Base-by-base conservation (phyloP, 441 rosid genomes). In the Bocquillonia castaneifolia region DNA sequence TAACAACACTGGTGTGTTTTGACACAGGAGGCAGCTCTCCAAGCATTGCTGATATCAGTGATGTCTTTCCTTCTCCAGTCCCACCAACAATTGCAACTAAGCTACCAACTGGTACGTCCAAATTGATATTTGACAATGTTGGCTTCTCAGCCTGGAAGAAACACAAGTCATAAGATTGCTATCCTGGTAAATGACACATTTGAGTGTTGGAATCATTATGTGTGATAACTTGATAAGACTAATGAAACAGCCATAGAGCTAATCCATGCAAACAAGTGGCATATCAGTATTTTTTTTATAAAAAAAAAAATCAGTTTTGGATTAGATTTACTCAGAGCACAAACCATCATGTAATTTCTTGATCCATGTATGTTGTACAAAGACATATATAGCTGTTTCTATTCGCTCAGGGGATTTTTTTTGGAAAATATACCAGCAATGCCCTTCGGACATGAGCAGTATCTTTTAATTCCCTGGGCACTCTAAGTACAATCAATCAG, bases 11-110 rank as follows among this genome's bases (percentile, higher is more conserved):
- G 56, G 96, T 71, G 64, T n/a, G n/a, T n/a, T 80, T 78, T 58
- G 76, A 80, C 59, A 66, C 64, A 56, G 91, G 72, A 74, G 96
- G 90, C 54, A 96, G 68, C 83, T 96, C 99, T 58, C 98, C 98
- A n/a, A 92, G 87, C 85, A 96, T 92, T 80, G 99, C 98, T 0
- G 97, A 96, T 70, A 92, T 68, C 70, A 92, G 94, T 47, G 99
- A 89, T 9, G 99, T 91, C 79, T 96, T 96, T 69, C 99, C 99
- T 85, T 96, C 98, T 63, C 98, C 99, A 18, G 98, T 96, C 57
- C 93, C 87, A 61, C 99, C 99, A 74, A 96, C 93, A 70, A 96
- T 68, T 25, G 97, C 99, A 45, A 91, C 86, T 72, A 96, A 86
- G 86, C 93, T 82, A 37, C 99, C 99, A 23, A 68, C 85, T 31